Conservation (phyloP, 192 early-diverging fungal species). For the Coemansia sp. region DNA sequence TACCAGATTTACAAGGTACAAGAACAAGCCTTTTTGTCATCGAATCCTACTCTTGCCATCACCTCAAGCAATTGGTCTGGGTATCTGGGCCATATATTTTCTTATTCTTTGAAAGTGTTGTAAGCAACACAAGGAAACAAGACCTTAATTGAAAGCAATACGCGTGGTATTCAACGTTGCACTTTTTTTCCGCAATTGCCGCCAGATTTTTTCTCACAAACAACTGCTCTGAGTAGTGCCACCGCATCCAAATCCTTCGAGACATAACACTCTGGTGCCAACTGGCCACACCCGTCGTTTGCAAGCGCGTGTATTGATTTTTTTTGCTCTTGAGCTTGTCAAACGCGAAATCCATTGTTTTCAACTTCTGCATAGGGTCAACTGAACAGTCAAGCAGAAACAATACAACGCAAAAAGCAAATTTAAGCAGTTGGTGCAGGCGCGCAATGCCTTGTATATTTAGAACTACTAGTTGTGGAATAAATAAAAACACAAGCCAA, state of each 20-base stretch:
- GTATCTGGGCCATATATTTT: background rate
- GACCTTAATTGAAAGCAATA: constrained; percentile 10
- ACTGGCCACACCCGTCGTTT: background rate
- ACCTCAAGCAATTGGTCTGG: background rate
- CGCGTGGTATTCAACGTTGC: constrained; percentile 9
- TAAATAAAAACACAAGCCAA: background rate
- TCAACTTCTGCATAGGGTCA: constrained; percentile 8
- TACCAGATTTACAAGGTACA: background rate
- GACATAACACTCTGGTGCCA: background rate
- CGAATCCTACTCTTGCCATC: background rate
- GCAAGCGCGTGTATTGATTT: background rate
- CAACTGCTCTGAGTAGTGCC: background rate
- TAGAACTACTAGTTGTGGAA: background rate
- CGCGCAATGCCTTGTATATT: background rate
- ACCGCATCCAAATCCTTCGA: background rate
- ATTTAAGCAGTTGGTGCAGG: constrained; percentile 10
- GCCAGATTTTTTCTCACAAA: background rate
- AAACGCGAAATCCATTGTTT: background rate
- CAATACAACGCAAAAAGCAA: constrained; percentile 1
- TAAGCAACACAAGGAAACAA: background rate
- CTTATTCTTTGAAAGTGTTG: constrained; percentile 1
- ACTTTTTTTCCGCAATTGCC: background rate
- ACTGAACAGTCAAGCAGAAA: background rate
- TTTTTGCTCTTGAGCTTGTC: background rate
- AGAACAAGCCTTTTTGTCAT: background rate